Percentiles rank a stretch among this genome's conserved stretches.
Conservation (phyloP, 345 rosid genomes). For the Melastoma malabathricum region DNA sequence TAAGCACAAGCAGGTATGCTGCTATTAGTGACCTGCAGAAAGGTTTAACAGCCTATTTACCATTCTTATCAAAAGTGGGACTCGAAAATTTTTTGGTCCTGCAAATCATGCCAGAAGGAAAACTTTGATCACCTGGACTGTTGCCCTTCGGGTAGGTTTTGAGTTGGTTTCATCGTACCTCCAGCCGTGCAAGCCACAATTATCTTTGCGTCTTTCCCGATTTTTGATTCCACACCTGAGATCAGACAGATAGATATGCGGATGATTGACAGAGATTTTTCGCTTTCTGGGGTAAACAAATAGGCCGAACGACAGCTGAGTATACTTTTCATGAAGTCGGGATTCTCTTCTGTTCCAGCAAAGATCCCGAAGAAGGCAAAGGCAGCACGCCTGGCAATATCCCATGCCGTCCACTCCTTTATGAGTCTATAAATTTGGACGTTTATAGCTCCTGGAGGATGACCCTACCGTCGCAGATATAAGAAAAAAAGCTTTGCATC, state of each 20-base stretch:
- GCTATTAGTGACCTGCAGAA: constrained; percentile 85
- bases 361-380: constrained; percentile 96
- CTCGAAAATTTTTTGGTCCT: too few species aligned
- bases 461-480: constrained; percentile 27
- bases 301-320: accelerated
- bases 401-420: constrained; percentile 99
- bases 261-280: not conserved
- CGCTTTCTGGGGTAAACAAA: not conserved
- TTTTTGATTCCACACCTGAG: constrained; percentile 67
- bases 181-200: constrained; percentile 92
- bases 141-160: constrained; percentile 88
- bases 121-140: constrained; percentile 60
- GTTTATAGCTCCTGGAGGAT: constrained; percentile 82
- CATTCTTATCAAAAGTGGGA: not conserved
- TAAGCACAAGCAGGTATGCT: constrained; percentile 79
- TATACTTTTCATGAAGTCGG: constrained; percentile 64
- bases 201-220: constrained; percentile 71
- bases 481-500: not conserved
- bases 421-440: constrained; percentile 89
- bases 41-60: not conserved
- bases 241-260: not conserved
- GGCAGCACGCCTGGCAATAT: constrained; percentile 91
- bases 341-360: constrained; percentile 95
- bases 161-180: constrained; percentile 78
- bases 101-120: not conserved